Evolutionary conservation across 257 asterid species (phyloP).

Genomic region (Solanum habrochaites): DNA sequence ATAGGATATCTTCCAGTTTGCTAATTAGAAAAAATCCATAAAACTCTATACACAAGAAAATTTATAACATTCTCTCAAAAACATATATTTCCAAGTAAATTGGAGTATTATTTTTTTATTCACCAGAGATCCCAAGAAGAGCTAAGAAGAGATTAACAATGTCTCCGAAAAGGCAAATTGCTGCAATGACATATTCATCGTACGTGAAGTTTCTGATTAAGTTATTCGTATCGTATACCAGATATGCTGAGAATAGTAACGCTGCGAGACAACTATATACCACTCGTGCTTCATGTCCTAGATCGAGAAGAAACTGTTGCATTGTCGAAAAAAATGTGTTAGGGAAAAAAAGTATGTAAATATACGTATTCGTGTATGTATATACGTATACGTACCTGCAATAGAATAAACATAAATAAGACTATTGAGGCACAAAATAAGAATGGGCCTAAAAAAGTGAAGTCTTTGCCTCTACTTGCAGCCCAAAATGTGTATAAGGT

Average conservation of each 20-base stretch:
- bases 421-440: conserved; percentile 38
- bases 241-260: conserved; percentile 45
- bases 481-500: conserved; percentile 62
- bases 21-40: background rate
- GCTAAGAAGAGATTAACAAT: conserved; percentile 42
- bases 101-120: background rate
- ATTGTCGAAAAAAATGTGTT: background rate
- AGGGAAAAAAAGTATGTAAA: background rate
- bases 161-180: conserved; percentile 41
- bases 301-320: conserved; percentile 23
- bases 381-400: conserved; percentile 26
- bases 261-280: conserved; percentile 45
- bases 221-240: conserved; percentile 59
- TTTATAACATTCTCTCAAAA: background rate
- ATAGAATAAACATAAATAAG: conserved; percentile 32
- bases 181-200: conserved; percentile 49
- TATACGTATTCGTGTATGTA: background rate
- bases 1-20: background rate
- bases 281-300: conserved; percentile 22
- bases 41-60: background rate
- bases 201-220: conserved; percentile 48
- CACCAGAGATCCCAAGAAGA: conserved; percentile 18
- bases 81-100: background rate
- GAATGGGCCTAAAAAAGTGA: conserved; percentile 57
- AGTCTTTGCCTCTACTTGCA: conserved; percentile 50